Percentiles rank a stretch among this genome's conserved stretches.
Conservation (phyloP, 805 yeast genomes). For the Suhomyces vadensis region DNA sequence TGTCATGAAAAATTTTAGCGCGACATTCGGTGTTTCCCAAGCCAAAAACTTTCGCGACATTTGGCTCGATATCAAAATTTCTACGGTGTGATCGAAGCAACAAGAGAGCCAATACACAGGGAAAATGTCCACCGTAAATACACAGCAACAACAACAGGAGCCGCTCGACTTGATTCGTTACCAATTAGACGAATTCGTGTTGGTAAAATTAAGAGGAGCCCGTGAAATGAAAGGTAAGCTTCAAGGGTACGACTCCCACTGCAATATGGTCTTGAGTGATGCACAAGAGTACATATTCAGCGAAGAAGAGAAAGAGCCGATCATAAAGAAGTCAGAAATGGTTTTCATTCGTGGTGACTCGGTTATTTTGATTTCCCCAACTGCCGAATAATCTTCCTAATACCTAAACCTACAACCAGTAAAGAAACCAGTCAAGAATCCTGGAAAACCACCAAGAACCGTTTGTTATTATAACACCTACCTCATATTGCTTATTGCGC, state of each 20-base stretch:
- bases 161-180: constrained; percentile 90
- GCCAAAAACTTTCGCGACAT: background rate
- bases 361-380: constrained; percentile 74
- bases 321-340: constrained; percentile 73
- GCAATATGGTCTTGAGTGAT: constrained; percentile 92
- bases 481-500: too few species aligned
- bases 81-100: too few species aligned
- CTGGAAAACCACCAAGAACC: too few species aligned
- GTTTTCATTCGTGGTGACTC: constrained; percentile 97
- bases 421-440: too few species aligned
- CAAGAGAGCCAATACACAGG: too few species aligned
- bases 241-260: constrained; percentile 95
- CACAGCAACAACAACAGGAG: constrained; percentile 44
- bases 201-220: constrained; percentile 90
- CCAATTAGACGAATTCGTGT: constrained; percentile 82
- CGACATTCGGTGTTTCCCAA: constrained; percentile 6
- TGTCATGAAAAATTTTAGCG: constrained; percentile 8
- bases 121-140: constrained; percentile 34
- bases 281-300: constrained; percentile 80
- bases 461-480: too few species aligned
- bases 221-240: constrained; percentile 87
- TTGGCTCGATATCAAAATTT: background rate
- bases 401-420: too few species aligned
- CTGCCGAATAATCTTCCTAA: constrained; percentile 20
- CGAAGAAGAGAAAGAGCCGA: constrained; percentile 43